Evolutionary conservation across 169 alveolate species (phyloP).

Genomic region (Neospora caninum): DNA sequence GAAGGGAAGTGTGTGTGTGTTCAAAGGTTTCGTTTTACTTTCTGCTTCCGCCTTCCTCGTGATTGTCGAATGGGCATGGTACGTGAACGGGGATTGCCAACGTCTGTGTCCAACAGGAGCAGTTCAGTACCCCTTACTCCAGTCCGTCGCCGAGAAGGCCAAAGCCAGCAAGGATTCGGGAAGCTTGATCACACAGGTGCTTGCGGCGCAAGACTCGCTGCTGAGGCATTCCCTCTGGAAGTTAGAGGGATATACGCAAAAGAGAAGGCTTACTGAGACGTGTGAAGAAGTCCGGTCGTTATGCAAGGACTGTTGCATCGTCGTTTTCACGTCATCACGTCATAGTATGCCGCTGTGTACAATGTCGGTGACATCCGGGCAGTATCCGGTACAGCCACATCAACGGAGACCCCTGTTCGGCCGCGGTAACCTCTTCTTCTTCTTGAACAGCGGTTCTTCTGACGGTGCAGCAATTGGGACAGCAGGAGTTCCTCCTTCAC

Average conservation of each 20-base stretch:
- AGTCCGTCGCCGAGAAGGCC: neutral
- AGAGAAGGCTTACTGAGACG: neutral
- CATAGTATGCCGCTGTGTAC: slow-evolving; percentile 13
- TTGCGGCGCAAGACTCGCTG: neutral
- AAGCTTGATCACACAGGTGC: neutral
- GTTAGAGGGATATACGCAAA: neutral
- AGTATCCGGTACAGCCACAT: slow-evolving; percentile 34
- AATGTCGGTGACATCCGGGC: slow-evolving; percentile 38
- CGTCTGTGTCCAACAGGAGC: neutral
- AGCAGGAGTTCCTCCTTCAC: neutral
- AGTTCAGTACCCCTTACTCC: neutral
- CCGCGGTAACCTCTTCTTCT: slow-evolving; percentile 35
- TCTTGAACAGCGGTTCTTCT: slow-evolving; percentile 10
- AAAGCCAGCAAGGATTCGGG: neutral
- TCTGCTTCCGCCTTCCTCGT: neutral
- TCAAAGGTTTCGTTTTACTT: neutral
- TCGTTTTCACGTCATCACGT: neutral
- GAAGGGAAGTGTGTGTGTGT: neutral
- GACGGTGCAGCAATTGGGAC: slow-evolving; percentile 19
- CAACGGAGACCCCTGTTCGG: slow-evolving; percentile 10
- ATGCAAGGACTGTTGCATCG: neutral
- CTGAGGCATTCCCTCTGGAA: neutral
- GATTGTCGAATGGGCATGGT: neutral
- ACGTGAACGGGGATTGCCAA: neutral
- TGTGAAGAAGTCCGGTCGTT: neutral